Conservation (phyloP, 805 yeast species). For the Metschnikowia santaceciliae region DNA sequence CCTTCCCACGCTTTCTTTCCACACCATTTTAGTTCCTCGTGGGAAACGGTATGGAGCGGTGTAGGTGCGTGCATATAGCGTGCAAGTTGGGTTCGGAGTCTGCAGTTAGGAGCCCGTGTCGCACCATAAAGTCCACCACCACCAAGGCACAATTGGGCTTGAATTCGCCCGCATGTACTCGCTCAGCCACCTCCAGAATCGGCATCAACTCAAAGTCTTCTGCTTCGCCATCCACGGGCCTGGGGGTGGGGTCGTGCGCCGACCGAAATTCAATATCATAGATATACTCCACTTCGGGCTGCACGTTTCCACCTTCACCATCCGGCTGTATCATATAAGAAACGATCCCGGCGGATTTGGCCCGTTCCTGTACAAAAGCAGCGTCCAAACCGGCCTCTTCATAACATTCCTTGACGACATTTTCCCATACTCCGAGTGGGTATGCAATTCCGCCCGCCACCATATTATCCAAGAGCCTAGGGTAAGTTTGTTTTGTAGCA, state of each 20-base stretch:
- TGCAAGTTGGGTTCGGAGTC: slow-evolving; percentile 62
- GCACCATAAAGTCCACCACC: slow-evolving; percentile 77
- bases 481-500: slow-evolving; percentile 75
- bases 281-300: slow-evolving; percentile 83
- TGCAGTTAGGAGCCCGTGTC: slow-evolving; percentile 71
- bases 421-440: slow-evolving; percentile 71
- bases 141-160: slow-evolving; percentile 87
- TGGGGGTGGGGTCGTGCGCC: slow-evolving; percentile 41
- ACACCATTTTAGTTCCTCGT: neutral
- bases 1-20: neutral
- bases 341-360: slow-evolving; percentile 58
- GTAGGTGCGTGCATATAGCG: slow-evolving; percentile 58
- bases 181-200: slow-evolving; percentile 50
- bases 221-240: slow-evolving; percentile 53
- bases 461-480: slow-evolving; percentile 87
- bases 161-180: slow-evolving; percentile 59
- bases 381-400: slow-evolving; percentile 85
- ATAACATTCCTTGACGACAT: slow-evolving; percentile 76
- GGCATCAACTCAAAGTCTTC: slow-evolving; percentile 64
- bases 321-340: slow-evolving; percentile 52
- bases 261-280: slow-evolving; percentile 64
- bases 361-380: slow-evolving; percentile 43
- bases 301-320: slow-evolving; percentile 52
- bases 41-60: slow-evolving; percentile 61
- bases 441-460: slow-evolving; percentile 93